Evolutionary conservation across 202 grass and related monocot genomes (phyloP).

Genomic region (Digitaria exilis): DNA sequence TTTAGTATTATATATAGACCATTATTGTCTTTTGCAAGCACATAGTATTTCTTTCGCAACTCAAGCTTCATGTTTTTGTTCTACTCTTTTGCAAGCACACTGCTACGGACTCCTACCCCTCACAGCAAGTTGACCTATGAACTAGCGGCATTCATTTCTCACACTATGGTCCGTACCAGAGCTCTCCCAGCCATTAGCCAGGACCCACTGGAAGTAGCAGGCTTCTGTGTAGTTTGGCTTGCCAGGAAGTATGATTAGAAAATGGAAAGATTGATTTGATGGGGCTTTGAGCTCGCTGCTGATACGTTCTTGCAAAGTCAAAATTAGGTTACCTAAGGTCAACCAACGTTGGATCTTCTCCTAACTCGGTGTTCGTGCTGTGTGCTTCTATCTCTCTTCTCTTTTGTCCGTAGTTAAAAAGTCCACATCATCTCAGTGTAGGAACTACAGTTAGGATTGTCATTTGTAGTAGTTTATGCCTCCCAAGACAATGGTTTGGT

Average conservation of each 20-base stretch:
- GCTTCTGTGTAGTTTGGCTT: neutral
- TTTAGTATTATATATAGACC: neutral
- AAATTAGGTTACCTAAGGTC: conserved; percentile 20
- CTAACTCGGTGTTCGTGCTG: neutral
- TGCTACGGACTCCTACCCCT: neutral
- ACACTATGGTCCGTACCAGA: neutral
- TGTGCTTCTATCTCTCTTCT: conserved; percentile 30
- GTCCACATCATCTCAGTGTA: conserved; percentile 3
- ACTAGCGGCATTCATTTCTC: conserved; percentile 30
- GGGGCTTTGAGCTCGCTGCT: conserved; percentile 28
- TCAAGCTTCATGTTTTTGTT: too few species aligned
- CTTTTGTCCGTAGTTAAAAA: conserved; percentile 19
- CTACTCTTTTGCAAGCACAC: too few species aligned
- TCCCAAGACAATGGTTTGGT: conserved; percentile 14
- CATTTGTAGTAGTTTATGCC: conserved; percentile 23
- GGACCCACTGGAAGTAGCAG: neutral
- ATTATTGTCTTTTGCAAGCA: neutral
- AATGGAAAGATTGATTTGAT: conserved; percentile 11
- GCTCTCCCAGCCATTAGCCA: neutral
- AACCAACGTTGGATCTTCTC: conserved; percentile 23
- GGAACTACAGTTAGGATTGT: neutral
- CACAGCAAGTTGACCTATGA: conserved; percentile 29
- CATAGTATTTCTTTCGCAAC: neutral
- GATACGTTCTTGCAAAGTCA: conserved; percentile 22
- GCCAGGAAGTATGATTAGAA: neutral